Percentiles rank a stretch among this genome's conserved stretches.
Conservation (phyloP, 2,329 filamentous ascomycete species). For the Daldinia sp. region DNA sequence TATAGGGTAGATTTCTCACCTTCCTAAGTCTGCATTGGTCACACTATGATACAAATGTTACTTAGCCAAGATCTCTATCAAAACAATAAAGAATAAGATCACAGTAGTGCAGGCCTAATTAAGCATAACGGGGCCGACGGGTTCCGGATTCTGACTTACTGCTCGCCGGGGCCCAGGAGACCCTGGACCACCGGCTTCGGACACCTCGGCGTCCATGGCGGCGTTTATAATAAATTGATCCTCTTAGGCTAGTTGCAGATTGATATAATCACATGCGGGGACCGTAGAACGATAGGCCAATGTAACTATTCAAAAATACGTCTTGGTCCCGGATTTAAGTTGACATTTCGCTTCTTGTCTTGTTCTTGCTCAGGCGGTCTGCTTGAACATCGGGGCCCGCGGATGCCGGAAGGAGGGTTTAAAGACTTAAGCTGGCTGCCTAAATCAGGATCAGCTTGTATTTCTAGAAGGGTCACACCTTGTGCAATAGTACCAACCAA, state of each 20-base stretch:
- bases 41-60: slow-evolving; percentile 48
- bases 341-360: slow-evolving; percentile 9
- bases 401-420: slow-evolving; percentile 55
- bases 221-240: slow-evolving; percentile 10
- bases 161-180: slow-evolving; percentile 54
- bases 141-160: slow-evolving; percentile 58
- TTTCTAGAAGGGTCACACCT: neutral
- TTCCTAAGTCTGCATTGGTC: slow-evolving; percentile 57
- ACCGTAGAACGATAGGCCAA: slow-evolving; percentile 6
- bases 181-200: slow-evolving; percentile 51
- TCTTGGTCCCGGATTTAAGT: slow-evolving; percentile 23
- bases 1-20: slow-evolving; percentile 45
- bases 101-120: slow-evolving; percentile 54
- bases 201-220: slow-evolving; percentile 52
- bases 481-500: slow-evolving; percentile 13
- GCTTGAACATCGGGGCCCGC: slow-evolving; percentile 44
- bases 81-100: slow-evolving; percentile 47
- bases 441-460: slow-evolving; percentile 19
- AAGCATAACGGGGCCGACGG: slow-evolving; percentile 37
- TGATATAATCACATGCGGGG: neutral
- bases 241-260: neutral
- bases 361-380: slow-evolving; percentile 3
- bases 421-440: slow-evolving; percentile 5
- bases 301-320: slow-evolving; percentile 1
- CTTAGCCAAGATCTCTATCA: slow-evolving; percentile 29